These are phyloP conservation scores for Physcomitrellopsis africana DNA, from an alignment of 225 moss, liverwort and hornwort genomes.

Conservation along the genomic window DNA sequence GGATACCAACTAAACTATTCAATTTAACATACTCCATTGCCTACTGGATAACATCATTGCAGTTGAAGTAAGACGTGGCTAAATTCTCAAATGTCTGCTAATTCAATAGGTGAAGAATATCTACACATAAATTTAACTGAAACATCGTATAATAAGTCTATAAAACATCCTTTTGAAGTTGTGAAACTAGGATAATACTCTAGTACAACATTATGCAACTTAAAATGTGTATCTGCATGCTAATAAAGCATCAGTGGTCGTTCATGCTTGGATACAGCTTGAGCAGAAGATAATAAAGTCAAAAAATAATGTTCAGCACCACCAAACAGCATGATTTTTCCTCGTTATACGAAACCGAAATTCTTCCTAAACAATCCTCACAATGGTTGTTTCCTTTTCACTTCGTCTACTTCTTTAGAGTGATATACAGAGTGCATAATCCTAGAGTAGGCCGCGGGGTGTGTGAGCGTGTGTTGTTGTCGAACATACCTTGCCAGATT, in stretches of 20 bases:
- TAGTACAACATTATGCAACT: background rate
- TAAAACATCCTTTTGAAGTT: background rate
- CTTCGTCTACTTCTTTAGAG: conserved; percentile 14
- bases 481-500: conserved; percentile 88
- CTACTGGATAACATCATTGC: background rate
- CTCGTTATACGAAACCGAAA: conserved; percentile 5
- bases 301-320: background rate
- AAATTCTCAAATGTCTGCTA: background rate
- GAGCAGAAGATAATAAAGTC: conserved; percentile 1
- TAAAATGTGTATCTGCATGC: background rate
- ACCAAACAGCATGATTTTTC: conserved; percentile 1
- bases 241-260: conserved; percentile 3
- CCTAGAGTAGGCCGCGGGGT: background rate
- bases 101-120: background rate
- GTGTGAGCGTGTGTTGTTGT: no score
- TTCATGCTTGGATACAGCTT: background rate
- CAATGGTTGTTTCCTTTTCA: background rate
- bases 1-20: background rate
- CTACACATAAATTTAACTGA: no score
- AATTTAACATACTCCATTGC: background rate
- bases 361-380: conserved; percentile 2
- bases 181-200: background rate
- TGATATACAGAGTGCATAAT: conserved; percentile 3
- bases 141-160: background rate
- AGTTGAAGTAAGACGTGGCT: background rate